A percentile compares a stretch with the other conserved stretches of the same genome.
phyloP scores from a whole-genome alignment of 1,284 basidiomycete genomes.

The Pseudozyma tsukubaensis region DNA sequence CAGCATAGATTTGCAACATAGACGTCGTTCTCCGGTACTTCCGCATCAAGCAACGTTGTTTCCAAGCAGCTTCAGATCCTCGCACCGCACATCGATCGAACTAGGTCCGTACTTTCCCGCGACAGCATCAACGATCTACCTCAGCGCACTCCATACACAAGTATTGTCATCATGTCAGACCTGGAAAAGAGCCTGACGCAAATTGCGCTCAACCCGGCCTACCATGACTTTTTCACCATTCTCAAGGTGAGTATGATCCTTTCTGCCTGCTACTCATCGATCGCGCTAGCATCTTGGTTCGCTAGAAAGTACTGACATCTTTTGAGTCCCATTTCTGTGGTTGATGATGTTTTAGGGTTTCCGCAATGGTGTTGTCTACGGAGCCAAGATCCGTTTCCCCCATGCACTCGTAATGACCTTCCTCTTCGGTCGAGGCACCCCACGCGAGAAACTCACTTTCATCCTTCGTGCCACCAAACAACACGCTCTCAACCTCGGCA shows the following conservation, averaged over 20 bases:
- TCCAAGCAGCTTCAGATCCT: not conserved
- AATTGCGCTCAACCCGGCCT: constrained; percentile 74
- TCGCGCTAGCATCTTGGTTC: not conserved
- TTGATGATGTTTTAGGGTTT: constrained; percentile 71
- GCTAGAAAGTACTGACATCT: not conserved
- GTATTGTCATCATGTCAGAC: constrained; percentile 31
- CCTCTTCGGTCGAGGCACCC: constrained; percentile 74
- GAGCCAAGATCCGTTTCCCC: constrained; percentile 92
- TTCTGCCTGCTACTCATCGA: not conserved
- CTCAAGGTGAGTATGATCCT: constrained; percentile 76
- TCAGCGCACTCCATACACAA: not conserved
- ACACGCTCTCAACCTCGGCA: constrained; percentile 87
- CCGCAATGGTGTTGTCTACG: constrained; percentile 94
- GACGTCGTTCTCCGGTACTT: not conserved
- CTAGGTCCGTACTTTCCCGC: not conserved
- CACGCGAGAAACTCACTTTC: constrained; percentile 73
- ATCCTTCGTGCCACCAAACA: constrained; percentile 90
- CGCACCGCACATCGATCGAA: no score
- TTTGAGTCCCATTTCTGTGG: not conserved
- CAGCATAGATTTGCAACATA: constrained; percentile 6
- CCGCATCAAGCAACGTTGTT: not conserved
- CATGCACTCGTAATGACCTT: constrained; percentile 99
- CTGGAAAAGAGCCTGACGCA: constrained; percentile 49
- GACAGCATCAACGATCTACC: not conserved
- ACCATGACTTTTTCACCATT: constrained; percentile 89